Percentiles rank a stretch among this genome's conserved stretches.
Evolutionary conservation across 2,329 filamentous ascomycete species (phyloP).

Genomic region (Thermoascus crustaceus): DNA sequence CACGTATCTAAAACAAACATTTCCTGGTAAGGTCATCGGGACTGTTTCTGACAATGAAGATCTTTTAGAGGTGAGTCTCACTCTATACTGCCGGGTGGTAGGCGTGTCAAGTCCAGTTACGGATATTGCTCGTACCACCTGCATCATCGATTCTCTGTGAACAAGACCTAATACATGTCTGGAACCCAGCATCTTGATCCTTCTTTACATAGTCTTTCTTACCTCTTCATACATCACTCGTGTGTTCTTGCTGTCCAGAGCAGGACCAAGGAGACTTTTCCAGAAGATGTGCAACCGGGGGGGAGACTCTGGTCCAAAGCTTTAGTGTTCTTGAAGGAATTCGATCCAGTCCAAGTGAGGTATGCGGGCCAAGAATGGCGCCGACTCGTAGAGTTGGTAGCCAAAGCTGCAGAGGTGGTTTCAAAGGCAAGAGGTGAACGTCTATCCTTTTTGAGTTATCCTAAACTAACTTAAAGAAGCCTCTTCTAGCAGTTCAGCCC

Average conservation of each 20-base stretch:
- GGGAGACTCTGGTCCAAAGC: conserved; percentile 44
- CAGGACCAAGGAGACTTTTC: conserved; percentile 24
- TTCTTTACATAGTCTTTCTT: conserved; percentile 50
- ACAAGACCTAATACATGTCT: no score
- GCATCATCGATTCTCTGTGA: no score
- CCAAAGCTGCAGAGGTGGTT: conserved; percentile 23
- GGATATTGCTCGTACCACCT: no score
- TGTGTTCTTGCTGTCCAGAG: conserved; percentile 36
- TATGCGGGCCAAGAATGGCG: conserved; percentile 36
- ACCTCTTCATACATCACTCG: conserved; percentile 47
- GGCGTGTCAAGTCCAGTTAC: no score
- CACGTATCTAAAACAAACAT: conserved; percentile 27
- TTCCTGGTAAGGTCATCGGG: conserved; percentile 24
- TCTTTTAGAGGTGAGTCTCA: conserved; percentile 26
- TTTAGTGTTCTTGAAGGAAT: conserved; percentile 45
- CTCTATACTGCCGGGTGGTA: no score
- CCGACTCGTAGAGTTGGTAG: conserved; percentile 28
- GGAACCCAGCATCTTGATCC: no score
- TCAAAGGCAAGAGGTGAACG: conserved; percentile 22
- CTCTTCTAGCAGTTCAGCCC: conserved; percentile 30
- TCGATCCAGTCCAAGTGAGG: conserved; percentile 39
- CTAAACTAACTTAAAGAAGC: conserved; percentile 21
- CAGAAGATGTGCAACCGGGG: conserved; percentile 36
- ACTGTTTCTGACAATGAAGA: conserved; percentile 23
- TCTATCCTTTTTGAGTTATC: conserved; percentile 6